Conservation (phyloP, 2,329 filamentous ascomycete species). For the Canariomyces notabilis region DNA sequence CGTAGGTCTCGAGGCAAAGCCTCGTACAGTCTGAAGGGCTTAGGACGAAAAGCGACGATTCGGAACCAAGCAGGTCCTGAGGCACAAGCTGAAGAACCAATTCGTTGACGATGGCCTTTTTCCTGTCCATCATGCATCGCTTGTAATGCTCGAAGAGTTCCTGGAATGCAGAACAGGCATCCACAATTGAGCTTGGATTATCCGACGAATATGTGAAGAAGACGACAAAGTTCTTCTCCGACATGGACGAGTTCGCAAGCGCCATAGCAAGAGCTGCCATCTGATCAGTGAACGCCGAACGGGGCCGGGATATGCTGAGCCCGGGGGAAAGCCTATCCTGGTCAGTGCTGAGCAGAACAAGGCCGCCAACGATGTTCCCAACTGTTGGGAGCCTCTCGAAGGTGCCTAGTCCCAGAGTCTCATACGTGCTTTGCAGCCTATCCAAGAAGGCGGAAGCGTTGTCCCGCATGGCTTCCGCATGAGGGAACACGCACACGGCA, state of each 20-base stretch:
- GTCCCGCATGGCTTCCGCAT: constrained; percentile 56
- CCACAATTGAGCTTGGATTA: constrained; percentile 56
- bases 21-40: constrained; percentile 54
- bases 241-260: constrained; percentile 37
- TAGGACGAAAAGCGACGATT: constrained; percentile 58
- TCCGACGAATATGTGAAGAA: constrained; percentile 70
- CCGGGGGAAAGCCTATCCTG: constrained; percentile 39
- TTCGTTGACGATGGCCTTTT: constrained; percentile 50
- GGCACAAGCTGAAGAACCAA: constrained; percentile 75
- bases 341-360: constrained; percentile 35
- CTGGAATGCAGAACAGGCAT: constrained; percentile 70
- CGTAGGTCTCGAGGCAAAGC: constrained; percentile 71
- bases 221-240: constrained; percentile 62
- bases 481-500: constrained; percentile 66
- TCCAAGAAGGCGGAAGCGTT: constrained; percentile 61
- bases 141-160: constrained; percentile 63
- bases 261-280: constrained; percentile 45
- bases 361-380: constrained; percentile 42
- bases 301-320: constrained; percentile 37
- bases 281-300: constrained; percentile 44
- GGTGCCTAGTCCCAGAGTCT: constrained; percentile 65
- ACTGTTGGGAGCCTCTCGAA: constrained; percentile 48
- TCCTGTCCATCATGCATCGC: constrained; percentile 44
- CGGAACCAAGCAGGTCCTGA: constrained; percentile 59
- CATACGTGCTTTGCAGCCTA: constrained; percentile 65